Evolutionary conservation across 75 land plant genomes (phyloP), one percentile per base, ranked within the genome.

Genomic region (Adiantum capillusveneris): DNA sequence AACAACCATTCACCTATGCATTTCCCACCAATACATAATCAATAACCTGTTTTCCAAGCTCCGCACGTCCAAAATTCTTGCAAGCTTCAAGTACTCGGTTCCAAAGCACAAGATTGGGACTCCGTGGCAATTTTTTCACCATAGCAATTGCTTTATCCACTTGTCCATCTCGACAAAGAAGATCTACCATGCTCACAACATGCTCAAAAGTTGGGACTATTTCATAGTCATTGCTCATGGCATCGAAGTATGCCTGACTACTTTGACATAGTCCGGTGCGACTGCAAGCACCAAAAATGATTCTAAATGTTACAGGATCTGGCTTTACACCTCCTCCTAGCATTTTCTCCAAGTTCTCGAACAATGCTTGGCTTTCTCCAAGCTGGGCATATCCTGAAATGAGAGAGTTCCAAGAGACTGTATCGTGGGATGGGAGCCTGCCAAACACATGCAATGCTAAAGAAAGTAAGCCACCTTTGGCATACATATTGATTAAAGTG

Each of bases 331-430:
- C 85, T 3, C 16, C 26, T 16, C 45, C 42, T 49, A 51, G 26
- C 82, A 83, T 79, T 17, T 75, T 71, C n/a, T 78, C 67, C 29
- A 83, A 86, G 0, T 75, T 59, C 29, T 72, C 39, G 1, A 80
- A 43, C 12, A 86, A 81, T 17, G 17, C 48, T 25, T 44, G 17
- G 44, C 74, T 82, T n/a, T 70, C 67, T 14, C 84, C 79, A 31
- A 77, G 74, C 62, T 77, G 70, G 13, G 79, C 81, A 78, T 86
- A 80, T 27, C 84, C 86, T 26, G 79, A 65, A 30, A 86, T 83
- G 64, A 83, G 28, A 0, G 90, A 68, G 29, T 82, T 86, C 59
- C 84, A 86, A 17, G 81, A 74, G 13, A 80, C 70, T 36, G 65
- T 61, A 62, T 86, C 83, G 25, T 31, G 70, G 48, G 49, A 27